Conservation (phyloP, 352 stramenopile genomes). For the Peronospora tabacina region DNA sequence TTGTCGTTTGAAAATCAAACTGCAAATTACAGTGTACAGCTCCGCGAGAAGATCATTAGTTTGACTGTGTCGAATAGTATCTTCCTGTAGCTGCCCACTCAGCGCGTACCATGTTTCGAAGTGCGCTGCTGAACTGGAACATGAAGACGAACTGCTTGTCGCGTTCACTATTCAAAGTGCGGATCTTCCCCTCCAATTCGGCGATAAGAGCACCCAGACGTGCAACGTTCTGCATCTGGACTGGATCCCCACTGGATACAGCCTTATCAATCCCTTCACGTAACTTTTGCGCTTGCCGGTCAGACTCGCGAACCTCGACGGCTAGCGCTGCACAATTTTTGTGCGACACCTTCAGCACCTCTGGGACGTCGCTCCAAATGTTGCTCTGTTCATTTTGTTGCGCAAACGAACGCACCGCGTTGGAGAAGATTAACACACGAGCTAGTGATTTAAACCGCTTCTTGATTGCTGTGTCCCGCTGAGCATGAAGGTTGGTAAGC, state of each 20-base stretch:
- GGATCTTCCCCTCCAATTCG: constrained; percentile 29
- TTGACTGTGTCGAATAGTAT: constrained; percentile 8
- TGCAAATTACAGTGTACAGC: neutral
- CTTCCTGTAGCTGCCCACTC: constrained; percentile 24
- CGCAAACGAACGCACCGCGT: constrained; percentile 34
- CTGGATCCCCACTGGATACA: constrained; percentile 38
- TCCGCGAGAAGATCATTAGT: constrained; percentile 3
- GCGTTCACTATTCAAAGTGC: constrained; percentile 27
- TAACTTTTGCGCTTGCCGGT: constrained; percentile 28
- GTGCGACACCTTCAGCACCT: constrained; percentile 38
- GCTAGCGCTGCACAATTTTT: constrained; percentile 40
- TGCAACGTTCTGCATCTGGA: constrained; percentile 37
- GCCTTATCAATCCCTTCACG: constrained; percentile 37
- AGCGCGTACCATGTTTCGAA: constrained; percentile 31
- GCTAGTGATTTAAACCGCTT: constrained; percentile 35
- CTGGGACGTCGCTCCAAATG: constrained; percentile 36
- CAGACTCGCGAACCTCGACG: constrained; percentile 19
- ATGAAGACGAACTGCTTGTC: constrained; percentile 59
- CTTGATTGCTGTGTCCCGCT: constrained; percentile 29
- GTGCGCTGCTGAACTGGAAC: constrained; percentile 46
- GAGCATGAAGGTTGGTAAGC: constrained; percentile 28
- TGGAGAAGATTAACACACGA: constrained; percentile 50
- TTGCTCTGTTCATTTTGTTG: constrained; percentile 27
- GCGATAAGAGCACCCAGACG: constrained; percentile 33
- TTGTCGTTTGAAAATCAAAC: too few species aligned